Percentiles rank a stretch among this genome's conserved stretches.
These are phyloP conservation scores for Neoboletus subvelutipes DNA, from an alignment of 768 basidiomycete species.

Conservation along the genomic window DNA sequence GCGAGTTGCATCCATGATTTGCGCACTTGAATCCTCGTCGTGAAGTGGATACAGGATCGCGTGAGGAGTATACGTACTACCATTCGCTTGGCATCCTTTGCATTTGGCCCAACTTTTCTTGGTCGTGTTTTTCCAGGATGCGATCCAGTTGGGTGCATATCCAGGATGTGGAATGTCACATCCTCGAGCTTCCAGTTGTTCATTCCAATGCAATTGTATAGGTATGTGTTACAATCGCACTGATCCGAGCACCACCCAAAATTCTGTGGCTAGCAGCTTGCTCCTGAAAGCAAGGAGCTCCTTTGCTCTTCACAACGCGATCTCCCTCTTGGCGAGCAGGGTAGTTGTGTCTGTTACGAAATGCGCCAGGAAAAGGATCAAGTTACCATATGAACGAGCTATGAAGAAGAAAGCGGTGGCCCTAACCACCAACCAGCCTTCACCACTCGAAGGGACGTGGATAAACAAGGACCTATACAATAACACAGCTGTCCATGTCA, in stretches of 20 bases:
- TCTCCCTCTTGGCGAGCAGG: neutral
- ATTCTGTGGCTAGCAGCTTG: neutral
- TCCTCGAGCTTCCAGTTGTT: neutral
- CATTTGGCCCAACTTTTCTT: neutral
- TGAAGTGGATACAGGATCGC: neutral
- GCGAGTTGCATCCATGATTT: conserved; percentile 30
- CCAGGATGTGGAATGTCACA: conserved; percentile 2
- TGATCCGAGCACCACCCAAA: neutral
- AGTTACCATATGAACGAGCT: neutral
- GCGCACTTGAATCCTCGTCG: conserved; percentile 1
- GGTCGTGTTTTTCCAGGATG: neutral
- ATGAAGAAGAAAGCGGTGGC: neutral
- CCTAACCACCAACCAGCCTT: too few species aligned
- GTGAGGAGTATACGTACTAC: neutral
- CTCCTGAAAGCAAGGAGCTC: neutral
- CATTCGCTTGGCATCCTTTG: neutral
- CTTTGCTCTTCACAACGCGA: neutral
- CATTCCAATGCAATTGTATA: too few species aligned
- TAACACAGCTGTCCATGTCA: neutral
- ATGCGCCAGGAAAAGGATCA: too few species aligned
- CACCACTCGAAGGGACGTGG: neutral
- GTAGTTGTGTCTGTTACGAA: neutral
- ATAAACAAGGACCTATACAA: neutral
- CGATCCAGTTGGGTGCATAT: neutral
- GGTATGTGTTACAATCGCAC: too few species aligned